Percentiles rank a stretch among this genome's conserved stretches.
Evolutionary conservation across 2,329 filamentous ascomycete genomes (phyloP).

Genomic region (Aspergillus nomiae): DNA sequence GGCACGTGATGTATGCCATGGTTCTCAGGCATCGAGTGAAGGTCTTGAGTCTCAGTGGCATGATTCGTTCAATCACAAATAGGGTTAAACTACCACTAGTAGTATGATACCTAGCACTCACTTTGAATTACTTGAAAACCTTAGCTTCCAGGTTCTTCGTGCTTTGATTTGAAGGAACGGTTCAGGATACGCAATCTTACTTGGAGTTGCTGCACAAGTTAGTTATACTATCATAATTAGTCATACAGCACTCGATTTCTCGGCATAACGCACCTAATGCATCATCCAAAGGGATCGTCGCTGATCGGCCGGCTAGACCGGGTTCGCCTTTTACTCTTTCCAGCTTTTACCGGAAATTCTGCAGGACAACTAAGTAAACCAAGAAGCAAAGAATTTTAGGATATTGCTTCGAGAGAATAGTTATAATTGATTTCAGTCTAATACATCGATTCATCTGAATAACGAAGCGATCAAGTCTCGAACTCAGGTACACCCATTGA

Average conservation of each 20-base stretch:
- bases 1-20: conserved; percentile 2
- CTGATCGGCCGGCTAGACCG: conserved; percentile 10
- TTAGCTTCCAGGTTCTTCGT: too few species aligned
- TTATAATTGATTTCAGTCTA: too few species aligned
- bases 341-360: not conserved
- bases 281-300: conserved; percentile 1
- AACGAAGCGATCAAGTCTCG: too few species aligned
- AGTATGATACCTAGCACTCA: not conserved
- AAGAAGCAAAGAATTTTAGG: not conserved
- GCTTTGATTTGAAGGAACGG: too few species aligned
- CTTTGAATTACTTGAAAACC: too few species aligned
- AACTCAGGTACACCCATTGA: too few species aligned
- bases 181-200: not conserved
- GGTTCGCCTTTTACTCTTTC: not conserved
- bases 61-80: not conserved
- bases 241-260: not conserved
- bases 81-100: not conserved
- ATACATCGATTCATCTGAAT: too few species aligned
- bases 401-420: too few species aligned
- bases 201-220: not conserved
- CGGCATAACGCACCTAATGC: conserved; percentile 1
- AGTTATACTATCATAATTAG: not conserved
- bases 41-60: too few species aligned
- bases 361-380: not conserved
- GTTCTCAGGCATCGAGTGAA: not conserved